Evolutionary conservation across 2,329 filamentous ascomycete species (phyloP).

Genomic region (Microsporum audouinii): DNA sequence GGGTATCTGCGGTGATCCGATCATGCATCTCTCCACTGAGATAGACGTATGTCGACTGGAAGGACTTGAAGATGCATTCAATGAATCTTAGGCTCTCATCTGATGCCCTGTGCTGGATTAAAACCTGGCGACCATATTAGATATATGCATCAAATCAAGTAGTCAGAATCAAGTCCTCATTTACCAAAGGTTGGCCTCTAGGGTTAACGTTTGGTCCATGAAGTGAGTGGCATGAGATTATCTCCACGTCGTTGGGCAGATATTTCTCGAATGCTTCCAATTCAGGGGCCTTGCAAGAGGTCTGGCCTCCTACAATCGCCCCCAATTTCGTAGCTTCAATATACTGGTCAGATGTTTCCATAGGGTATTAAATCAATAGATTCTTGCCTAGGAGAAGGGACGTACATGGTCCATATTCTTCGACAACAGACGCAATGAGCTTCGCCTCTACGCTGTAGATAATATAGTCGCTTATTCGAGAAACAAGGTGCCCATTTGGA

Average conservation of each 20-base stretch:
- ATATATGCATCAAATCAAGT: neutral
- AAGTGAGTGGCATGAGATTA: slow-evolving; percentile 90
- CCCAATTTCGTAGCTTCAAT: slow-evolving; percentile 75
- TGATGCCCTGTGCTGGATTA: slow-evolving; percentile 86
- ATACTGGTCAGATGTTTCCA: slow-evolving; percentile 9
- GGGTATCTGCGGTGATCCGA: slow-evolving; percentile 94
- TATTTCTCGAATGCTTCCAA: slow-evolving; percentile 85
- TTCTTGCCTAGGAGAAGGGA: slow-evolving; percentile 12
- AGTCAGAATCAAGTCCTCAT: slow-evolving; percentile 14
- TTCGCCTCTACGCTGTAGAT: slow-evolving; percentile 97
- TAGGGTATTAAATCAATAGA: neutral
- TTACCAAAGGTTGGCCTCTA: slow-evolving; percentile 75
- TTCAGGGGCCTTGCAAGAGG: slow-evolving; percentile 94
- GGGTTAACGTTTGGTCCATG: slow-evolving; percentile 87
- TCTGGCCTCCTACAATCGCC: slow-evolving; percentile 93
- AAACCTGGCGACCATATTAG: slow-evolving; percentile 37
- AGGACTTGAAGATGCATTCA: slow-evolving; percentile 67
- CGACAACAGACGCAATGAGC: slow-evolving; percentile 75
- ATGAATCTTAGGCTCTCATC: slow-evolving; percentile 66
- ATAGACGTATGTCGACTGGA: slow-evolving; percentile 75
- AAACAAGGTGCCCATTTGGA: slow-evolving; percentile 89
- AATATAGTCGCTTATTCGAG: slow-evolving; percentile 92
- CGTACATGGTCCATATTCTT: slow-evolving; percentile 85
- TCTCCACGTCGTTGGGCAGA: slow-evolving; percentile 77
- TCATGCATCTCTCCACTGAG: slow-evolving; percentile 82